phyloP scores from a whole-genome alignment of 345 rosid species.

The Sapria himalayana region DNA sequence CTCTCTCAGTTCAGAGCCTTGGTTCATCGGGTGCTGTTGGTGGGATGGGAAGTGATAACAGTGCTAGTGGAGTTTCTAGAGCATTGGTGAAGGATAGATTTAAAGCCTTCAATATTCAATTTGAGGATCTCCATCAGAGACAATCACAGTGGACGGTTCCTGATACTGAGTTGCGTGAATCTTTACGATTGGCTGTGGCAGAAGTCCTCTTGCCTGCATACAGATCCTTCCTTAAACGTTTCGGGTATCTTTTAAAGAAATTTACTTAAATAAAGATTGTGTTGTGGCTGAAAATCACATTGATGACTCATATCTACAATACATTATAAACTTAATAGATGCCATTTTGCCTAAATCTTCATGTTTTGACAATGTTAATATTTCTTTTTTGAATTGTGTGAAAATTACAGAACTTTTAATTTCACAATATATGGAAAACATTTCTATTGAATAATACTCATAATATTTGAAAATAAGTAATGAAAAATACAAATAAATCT shows the following conservation, averaged over 20 bases:
- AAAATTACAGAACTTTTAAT: no score
- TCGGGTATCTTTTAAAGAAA: conserved; percentile 44
- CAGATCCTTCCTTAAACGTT: conserved; percentile 75
- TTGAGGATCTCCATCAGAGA: conserved; percentile 81
- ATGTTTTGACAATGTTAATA: conserved; percentile 4
- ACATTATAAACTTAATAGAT: no score
- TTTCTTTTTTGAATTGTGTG: conserved; percentile 3
- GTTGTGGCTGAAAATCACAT: no score
- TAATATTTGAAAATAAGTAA: no score
- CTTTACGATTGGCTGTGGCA: conserved; percentile 85
- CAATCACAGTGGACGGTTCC: conserved; percentile 98
- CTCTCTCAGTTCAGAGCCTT: conserved; percentile 44
- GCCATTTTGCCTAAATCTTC: neutral
- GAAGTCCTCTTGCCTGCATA: conserved; percentile 92
- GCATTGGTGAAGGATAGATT: conserved; percentile 69
- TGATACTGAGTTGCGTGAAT: conserved; percentile 82
- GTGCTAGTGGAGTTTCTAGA: conserved; percentile 35
- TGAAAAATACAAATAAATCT: no score
- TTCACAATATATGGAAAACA: no score
- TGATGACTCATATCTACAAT: no score
- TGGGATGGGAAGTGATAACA: conserved; percentile 11
- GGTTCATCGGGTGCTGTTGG: conserved; percentile 12
- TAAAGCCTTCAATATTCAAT: conserved; percentile 68
- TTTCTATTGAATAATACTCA: no score
- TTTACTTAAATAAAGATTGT: no score